Base-by-base conservation (phyloP, 2,329 filamentous ascomycete species). In the Aspergillus sojae region DNA sequence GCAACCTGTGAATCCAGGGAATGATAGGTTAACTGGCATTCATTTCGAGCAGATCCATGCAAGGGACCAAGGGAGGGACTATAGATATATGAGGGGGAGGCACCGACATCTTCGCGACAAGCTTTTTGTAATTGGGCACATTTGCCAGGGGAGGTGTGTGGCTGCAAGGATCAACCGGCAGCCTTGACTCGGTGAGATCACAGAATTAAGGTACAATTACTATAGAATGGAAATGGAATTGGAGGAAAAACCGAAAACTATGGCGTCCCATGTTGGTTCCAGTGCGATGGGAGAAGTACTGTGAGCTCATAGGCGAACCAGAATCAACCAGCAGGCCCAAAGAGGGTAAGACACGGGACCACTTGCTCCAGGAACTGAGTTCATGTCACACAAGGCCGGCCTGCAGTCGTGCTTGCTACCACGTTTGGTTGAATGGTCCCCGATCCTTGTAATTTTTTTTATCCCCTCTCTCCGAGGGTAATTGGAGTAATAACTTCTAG, bases 1-100 rank as follows among this genome's bases (percentile, higher is more conserved):
- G 62, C 62, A 68, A 68, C 70, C 71, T 71, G 53, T 12, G 61
- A 52, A 56, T 45, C 34, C 55, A 52, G 57, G 55, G 39, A 63
- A 45, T 55, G 52, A 61, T 53, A 54, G 60, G 58, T 65, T 32
- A 62, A 58, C 56, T 39, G 61, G 32, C 28, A 62, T 66, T 26
- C 63, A 36, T 39, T 39, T n/a, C 12, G 32, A n/a, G 32, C 16
- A 39, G 32, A 41, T 55, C 11, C n/a, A 60, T 55, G 58, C 26
- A 39, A 61, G 46, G 53, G 45, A 57, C 21, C 41, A 57, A 21
- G 23, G 57, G 55, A 26, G 50, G 39, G 32, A 50, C 34, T 34
- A 58, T 34, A n/a, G 50, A 54, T 23, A 48, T 62, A 45, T 46
- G 43, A 58, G 54, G 58, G 54, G 32, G 10, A 11, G 52, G 21